Evolutionary conservation across 148 eudicot species (phyloP), one percentile per base, ranked within the genome.

Genomic region (Rhododendron williamsianum): DNA sequence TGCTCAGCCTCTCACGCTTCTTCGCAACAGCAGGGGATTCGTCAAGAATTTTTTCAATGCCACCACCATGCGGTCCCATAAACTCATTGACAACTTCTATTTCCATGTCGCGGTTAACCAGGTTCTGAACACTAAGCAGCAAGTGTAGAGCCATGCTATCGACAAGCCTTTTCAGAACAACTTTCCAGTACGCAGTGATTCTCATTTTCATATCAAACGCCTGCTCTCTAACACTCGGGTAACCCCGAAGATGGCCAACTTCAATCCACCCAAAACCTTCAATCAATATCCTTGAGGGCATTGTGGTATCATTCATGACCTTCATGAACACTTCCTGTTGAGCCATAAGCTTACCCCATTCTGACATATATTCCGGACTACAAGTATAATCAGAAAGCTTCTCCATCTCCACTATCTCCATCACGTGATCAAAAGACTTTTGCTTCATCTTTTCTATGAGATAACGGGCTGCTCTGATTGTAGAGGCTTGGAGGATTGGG

Each of bases 141-240:
- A 94, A 19, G 60, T 94, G 93, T 51, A 92, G 74, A 1, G 94
- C 98, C 87, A 92, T 87, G 1, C 88, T 87, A 82, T 93, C 96
- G 0, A 92, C 93, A 60, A 92, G 3, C 60, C 60, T 54, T 54
- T 18, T 54, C 60, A 54, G 60, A 54, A 54, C 60, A 19, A 54
- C 60, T 81, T 89, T 93, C 93, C 94, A 91, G 35, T 90, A 90
- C 1, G 91, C 88, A 3, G 80, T 60, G 54, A 90, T 72, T 41
- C 91, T 86, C 90, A 88, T 88, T 52, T 90, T 90, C 86, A 90
- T 10, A 45, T 90, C 91, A 58, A 52, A 52, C 16, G 56, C 56
- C 56, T 52, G 18, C 18, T 52, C 56, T 52, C 56, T 52, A 52
- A 52, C 56, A 52, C 15, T 52, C 16, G 56, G 56, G 56, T 52